phyloP scores from a whole-genome alignment of 441 rosid species.

The Rhodomyrtus psidioides region DNA sequence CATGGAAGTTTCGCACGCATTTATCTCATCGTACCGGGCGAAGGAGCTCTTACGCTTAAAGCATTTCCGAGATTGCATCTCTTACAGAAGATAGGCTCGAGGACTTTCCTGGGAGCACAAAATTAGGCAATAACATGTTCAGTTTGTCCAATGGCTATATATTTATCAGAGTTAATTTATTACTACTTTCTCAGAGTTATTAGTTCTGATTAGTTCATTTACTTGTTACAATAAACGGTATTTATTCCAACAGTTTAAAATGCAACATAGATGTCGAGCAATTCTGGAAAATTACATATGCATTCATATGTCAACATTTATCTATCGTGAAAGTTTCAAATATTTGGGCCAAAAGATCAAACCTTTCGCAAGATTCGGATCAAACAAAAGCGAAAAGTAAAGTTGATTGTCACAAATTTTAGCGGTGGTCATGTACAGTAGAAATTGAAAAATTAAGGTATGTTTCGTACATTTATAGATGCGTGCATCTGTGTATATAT shows the following conservation, averaged over 20 bases:
- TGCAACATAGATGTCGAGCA: no score
- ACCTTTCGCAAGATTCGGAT: not conserved
- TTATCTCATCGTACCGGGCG: not conserved
- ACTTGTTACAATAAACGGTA: not conserved
- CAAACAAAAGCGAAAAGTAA: not conserved
- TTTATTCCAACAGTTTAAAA: not conserved
- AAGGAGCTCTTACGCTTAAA: not conserved
- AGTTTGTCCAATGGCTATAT: not conserved
- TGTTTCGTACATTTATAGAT: not conserved
- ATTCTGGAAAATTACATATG: no score
- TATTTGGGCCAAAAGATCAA: no score
- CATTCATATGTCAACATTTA: no score
- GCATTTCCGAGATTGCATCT: not conserved
- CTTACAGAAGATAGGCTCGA: not conserved
- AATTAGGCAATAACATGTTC: no score
- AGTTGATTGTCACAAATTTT: not conserved
- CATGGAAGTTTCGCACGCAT: not conserved
- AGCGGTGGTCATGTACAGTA: not conserved
- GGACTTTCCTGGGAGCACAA: not conserved
- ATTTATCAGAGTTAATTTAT: not conserved
- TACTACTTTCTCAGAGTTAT: not conserved
- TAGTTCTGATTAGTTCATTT: not conserved
- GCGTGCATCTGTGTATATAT: not conserved
- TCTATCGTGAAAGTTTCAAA: no score
- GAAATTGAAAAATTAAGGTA: not conserved